Evolutionary conservation across 495 filamentous ascomycete genomes (phyloP).

Genomic region (Hypoxylon lienhwacheense): DNA sequence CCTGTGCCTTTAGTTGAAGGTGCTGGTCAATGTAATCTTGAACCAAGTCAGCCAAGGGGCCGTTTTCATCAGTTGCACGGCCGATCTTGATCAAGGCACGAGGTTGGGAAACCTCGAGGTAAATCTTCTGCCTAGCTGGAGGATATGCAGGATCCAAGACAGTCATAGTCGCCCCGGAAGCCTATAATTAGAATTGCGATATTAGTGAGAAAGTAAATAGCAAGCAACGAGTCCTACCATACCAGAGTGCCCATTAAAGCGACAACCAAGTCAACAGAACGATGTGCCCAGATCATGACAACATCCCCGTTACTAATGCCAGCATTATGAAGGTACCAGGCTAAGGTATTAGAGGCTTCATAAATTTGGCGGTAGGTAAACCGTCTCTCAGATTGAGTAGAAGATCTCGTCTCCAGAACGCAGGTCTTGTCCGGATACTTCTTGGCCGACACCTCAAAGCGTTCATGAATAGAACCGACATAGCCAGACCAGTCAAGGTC

Average conservation of each 20-base stretch:
- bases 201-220: conserved; percentile 22
- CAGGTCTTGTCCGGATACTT: conserved; percentile 76
- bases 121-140: conserved; percentile 83
- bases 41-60: conserved; percentile 68
- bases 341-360: conserved; percentile 78
- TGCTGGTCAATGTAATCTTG: conserved; percentile 74
- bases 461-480: conserved; percentile 72
- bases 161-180: conserved; percentile 68
- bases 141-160: conserved; percentile 92
- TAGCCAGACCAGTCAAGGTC: conserved; percentile 84
- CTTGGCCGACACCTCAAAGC: conserved; percentile 61
- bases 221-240: too few species aligned
- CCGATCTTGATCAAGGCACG: conserved; percentile 78
- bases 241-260: conserved; percentile 63
- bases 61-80: conserved; percentile 75
- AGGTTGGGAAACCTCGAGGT: conserved; percentile 85
- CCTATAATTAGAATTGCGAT: conserved; percentile 41
- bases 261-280: conserved; percentile 73
- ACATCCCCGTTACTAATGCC: conserved; percentile 83
- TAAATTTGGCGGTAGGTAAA: conserved; percentile 92
- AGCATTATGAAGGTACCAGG: conserved; percentile 71
- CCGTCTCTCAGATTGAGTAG: conserved; percentile 57
- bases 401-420: conserved; percentile 78
- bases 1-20: conserved; percentile 69
- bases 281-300: conserved; percentile 89